A percentile compares a stretch with the other conserved stretches of the same genome.
These are phyloP conservation scores for Besnoitia besnoiti DNA, from an alignment of 169 alveolate genomes.

Conservation along the genomic window DNA sequence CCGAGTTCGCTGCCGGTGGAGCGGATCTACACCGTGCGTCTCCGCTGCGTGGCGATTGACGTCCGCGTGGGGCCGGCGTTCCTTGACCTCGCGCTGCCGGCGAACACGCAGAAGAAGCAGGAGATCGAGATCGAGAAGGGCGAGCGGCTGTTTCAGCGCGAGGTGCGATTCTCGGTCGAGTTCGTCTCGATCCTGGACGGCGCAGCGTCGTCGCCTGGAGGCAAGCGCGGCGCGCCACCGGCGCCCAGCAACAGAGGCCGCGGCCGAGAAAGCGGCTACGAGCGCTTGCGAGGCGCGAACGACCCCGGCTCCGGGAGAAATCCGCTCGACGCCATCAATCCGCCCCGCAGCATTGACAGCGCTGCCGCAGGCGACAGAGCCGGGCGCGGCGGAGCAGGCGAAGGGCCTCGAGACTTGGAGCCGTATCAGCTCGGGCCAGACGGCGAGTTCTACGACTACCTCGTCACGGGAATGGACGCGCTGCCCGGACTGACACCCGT, in stretches of 20 bases:
- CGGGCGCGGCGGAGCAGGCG: too few species aligned
- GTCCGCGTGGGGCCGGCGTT: not conserved
- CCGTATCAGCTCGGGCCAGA: too few species aligned
- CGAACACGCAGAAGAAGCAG: not conserved
- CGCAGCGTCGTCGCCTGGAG: too few species aligned
- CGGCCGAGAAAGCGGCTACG: too few species aligned
- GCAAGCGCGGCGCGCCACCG: too few species aligned
- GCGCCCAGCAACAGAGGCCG: too few species aligned
- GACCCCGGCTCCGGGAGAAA: not conserved
- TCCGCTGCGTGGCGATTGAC: slow-evolving; percentile 17
- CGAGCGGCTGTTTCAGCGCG: not conserved
- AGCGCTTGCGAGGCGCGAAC: too few species aligned
- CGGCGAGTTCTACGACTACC: not conserved
- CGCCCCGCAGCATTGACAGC: too few species aligned
- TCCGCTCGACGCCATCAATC: not conserved
- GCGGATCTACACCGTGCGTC: not conserved
- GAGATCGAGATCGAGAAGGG: not conserved
- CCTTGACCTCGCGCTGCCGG: not conserved
- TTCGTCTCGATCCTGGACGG: not conserved
- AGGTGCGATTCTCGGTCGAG: slow-evolving; percentile 7
- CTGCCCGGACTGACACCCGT: slow-evolving; percentile 4
- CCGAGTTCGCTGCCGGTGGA: not conserved
- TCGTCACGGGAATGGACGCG: not conserved
- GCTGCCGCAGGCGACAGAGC: too few species aligned
- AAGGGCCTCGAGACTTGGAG: too few species aligned